Evolutionary conservation across 2,329 filamentous ascomycete species (phyloP).

Genomic region (Penicillium sp.): DNA sequence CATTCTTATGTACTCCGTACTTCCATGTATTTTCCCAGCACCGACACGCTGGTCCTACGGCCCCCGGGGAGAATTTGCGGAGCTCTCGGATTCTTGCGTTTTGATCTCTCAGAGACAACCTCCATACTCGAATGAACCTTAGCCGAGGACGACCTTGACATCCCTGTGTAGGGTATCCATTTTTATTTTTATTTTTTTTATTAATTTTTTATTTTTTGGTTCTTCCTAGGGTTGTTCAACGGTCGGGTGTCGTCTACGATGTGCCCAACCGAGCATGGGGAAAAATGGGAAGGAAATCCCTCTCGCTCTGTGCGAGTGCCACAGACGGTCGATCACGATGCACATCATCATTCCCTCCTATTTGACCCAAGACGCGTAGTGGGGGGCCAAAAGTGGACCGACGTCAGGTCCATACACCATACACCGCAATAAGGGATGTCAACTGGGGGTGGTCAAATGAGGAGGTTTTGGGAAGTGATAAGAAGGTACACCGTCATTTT

Average conservation of each 20-base stretch:
- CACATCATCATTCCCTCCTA: slow-evolving; percentile 26
- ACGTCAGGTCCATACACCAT: slow-evolving; percentile 8
- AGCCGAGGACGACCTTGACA: slow-evolving; percentile 1
- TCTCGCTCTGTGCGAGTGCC: slow-evolving; percentile 17
- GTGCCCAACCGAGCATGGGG: slow-evolving; percentile 14
- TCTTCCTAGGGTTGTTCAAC: slow-evolving; percentile 12
- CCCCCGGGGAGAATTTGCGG: slow-evolving; percentile 31
- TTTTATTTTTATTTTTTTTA: too few species aligned
- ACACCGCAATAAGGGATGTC: slow-evolving; percentile 10
- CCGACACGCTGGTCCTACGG: slow-evolving; percentile 28
- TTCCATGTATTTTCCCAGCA: slow-evolving; percentile 20
- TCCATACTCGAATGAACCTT: slow-evolving; percentile 18
- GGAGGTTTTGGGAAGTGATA: background rate
- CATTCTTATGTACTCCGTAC: slow-evolving; percentile 16
- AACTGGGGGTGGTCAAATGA: background rate
- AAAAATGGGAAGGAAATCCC: slow-evolving; percentile 5
- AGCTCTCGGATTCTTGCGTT: slow-evolving; percentile 29
- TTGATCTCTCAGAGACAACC: slow-evolving; percentile 19
- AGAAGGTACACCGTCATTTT: slow-evolving; percentile 20
- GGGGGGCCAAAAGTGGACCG: slow-evolving; percentile 6
- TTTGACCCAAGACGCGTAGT: slow-evolving; percentile 11
- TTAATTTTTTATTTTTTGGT: too few species aligned
- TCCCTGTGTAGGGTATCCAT: slow-evolving; percentile 13
- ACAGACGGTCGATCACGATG: slow-evolving; percentile 27
- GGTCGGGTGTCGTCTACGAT: slow-evolving; percentile 14